A percentile compares a stretch with the other conserved stretches of the same genome.
phyloP scores from a whole-genome alignment of 306 rosid genomes.

The Pterocarpus macrocarpus region DNA sequence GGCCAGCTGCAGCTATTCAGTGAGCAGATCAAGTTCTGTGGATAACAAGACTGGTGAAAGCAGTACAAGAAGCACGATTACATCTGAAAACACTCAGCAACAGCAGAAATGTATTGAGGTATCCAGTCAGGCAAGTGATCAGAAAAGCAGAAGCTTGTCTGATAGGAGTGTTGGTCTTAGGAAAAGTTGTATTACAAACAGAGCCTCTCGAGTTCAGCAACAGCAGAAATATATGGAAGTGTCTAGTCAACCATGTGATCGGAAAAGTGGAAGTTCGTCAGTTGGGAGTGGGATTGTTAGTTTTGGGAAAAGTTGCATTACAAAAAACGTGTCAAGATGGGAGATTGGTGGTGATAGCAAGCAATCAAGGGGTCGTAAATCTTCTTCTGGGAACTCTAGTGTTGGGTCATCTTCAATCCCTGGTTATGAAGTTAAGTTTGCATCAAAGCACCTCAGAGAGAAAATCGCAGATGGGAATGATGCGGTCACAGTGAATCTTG shows the following conservation, averaged over 20 bases:
- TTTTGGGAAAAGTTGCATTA: conserved; percentile 60
- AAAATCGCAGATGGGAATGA: conserved; percentile 51
- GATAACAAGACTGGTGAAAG: conserved; percentile 54
- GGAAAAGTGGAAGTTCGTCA: conserved; percentile 53
- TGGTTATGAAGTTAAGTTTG: conserved; percentile 49
- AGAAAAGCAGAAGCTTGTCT: conserved; percentile 47
- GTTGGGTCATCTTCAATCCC: conserved; percentile 76
- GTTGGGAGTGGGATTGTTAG: conserved; percentile 55
- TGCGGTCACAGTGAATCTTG: conserved; percentile 45
- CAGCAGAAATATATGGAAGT: conserved; percentile 50
- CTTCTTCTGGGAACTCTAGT: conserved; percentile 80
- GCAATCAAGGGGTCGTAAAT: conserved; percentile 61
- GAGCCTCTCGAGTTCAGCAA: conserved; percentile 51
- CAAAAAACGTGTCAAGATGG: conserved; percentile 55
- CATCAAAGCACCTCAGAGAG: conserved; percentile 48
- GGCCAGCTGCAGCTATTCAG: conserved; percentile 44
- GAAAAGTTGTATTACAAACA: conserved; percentile 57
- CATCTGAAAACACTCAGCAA: conserved; percentile 56
- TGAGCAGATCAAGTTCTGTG: conserved; percentile 44
- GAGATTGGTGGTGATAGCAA: conserved; percentile 51
- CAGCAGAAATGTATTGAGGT: conserved; percentile 52
- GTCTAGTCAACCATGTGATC: conserved; percentile 52
- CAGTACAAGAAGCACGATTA: conserved; percentile 56
- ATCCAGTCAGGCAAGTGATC: conserved; percentile 52
- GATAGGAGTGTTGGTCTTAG: conserved; percentile 55